phyloP scores from a whole-genome alignment of 345 rosid species.

The Anastatica hierochuntica region DNA sequence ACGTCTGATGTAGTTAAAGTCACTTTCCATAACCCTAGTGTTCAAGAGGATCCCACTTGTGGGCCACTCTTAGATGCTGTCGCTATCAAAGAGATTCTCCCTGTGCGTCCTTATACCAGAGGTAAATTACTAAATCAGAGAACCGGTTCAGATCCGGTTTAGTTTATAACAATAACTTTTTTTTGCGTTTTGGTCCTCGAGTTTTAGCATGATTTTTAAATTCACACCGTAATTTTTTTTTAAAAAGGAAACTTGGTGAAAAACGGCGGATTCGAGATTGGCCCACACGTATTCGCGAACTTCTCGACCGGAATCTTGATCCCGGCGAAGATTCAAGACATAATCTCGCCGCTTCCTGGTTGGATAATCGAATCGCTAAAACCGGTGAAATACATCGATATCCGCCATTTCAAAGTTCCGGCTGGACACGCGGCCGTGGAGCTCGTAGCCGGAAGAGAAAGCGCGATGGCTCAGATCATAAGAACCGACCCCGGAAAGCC shows the following conservation, averaged over 20 bases:
- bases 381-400: constrained; percentile 63
- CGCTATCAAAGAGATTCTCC: constrained; percentile 68
- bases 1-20: constrained; percentile 34
- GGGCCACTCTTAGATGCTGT: constrained; percentile 80
- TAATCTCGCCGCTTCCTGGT: constrained; percentile 64
- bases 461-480: constrained; percentile 73
- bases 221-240: not conserved
- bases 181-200: constrained; percentile 1
- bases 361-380: constrained; percentile 75
- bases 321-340: constrained; percentile 43
- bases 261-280: constrained; percentile 68
- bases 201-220: not conserved
- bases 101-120: constrained; percentile 29
- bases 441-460: constrained; percentile 80
- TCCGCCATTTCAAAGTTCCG: constrained; percentile 56
- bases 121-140: constrained; percentile 22
- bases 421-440: constrained; percentile 49
- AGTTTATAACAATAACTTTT: too few relatives aligned
- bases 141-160: not conserved
- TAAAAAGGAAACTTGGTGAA: constrained; percentile 47
- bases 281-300: constrained; percentile 69
- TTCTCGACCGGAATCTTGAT: constrained; percentile 75
- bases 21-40: constrained; percentile 67
- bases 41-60: constrained; percentile 76
- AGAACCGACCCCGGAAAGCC: constrained; percentile 33